Evolutionary conservation across 2,329 filamentous ascomycete genomes (phyloP).

Genomic region (Seiridium cupressi): DNA sequence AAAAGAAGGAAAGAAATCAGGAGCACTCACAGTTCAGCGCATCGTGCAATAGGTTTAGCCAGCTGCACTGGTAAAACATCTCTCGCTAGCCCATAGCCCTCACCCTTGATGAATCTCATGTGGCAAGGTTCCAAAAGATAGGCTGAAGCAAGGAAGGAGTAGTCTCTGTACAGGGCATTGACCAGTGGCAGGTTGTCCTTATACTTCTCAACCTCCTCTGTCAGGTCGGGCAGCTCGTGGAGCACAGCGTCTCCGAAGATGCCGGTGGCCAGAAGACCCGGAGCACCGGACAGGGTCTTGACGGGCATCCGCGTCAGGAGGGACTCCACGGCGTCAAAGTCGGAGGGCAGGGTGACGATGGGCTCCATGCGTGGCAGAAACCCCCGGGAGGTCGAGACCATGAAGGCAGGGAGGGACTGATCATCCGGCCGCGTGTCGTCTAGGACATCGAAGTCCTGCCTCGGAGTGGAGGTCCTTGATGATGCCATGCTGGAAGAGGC

Average conservation of each 20-base stretch:
- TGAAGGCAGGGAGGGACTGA: slow-evolving; percentile 68
- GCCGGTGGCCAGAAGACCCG: slow-evolving; percentile 74
- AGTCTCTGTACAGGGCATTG: slow-evolving; percentile 88
- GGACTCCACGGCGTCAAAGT: slow-evolving; percentile 71
- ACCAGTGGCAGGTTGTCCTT: slow-evolving; percentile 72
- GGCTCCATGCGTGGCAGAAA: slow-evolving; percentile 71
- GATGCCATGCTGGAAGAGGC: not conserved
- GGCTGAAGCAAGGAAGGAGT: slow-evolving; percentile 84
- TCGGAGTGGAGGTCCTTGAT: not conserved
- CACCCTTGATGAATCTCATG: slow-evolving; percentile 66
- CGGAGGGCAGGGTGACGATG: slow-evolving; percentile 62
- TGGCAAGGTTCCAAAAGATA: slow-evolving; percentile 93
- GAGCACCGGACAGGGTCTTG: slow-evolving; percentile 67
- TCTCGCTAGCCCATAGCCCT: slow-evolving; percentile 75
- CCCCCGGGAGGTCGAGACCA: slow-evolving; percentile 73
- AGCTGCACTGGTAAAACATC: slow-evolving; percentile 71
- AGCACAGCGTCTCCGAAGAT: slow-evolving; percentile 74
- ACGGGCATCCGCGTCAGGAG: slow-evolving; percentile 53
- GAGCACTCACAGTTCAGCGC: slow-evolving; percentile 77
- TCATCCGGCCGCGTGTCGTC: slow-evolving; percentile 62
- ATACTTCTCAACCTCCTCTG: slow-evolving; percentile 69
- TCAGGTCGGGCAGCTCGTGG: slow-evolving; percentile 74
- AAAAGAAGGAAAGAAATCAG: not conserved
- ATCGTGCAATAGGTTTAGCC: slow-evolving; percentile 77
- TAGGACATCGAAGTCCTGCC: slow-evolving; percentile 55